A percentile compares a stretch with the other conserved stretches of the same genome.
phyloP scores from a whole-genome alignment of 306 rosid genomes.

The Malus asiatica region DNA sequence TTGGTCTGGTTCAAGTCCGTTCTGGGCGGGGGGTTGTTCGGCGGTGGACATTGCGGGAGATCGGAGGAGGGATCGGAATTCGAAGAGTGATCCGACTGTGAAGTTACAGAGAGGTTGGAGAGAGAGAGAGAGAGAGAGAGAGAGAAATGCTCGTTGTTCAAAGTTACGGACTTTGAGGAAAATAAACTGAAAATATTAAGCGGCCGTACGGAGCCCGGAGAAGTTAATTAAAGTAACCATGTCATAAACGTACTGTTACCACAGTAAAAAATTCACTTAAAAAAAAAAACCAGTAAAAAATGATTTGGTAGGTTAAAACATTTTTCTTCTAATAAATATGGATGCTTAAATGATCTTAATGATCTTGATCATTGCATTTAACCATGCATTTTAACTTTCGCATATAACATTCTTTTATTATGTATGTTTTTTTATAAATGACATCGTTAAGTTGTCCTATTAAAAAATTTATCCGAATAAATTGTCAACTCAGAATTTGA shows the following conservation, averaged over 20 bases:
- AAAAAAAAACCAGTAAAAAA: background rate
- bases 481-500: background rate
- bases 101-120: background rate
- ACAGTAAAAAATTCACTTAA: background rate
- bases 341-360: background rate
- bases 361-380: background rate
- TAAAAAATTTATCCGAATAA: accelerated
- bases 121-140: background rate
- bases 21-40: conserved; percentile 27
- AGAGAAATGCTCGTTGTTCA: background rate
- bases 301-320: background rate
- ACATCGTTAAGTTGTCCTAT: too few relatives aligned
- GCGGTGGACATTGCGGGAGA: conserved; percentile 30
- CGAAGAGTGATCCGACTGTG: background rate
- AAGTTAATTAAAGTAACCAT: background rate
- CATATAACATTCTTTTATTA: too few relatives aligned
- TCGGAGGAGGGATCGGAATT: conserved; percentile 1
- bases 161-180: background rate
- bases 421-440: too few relatives aligned
- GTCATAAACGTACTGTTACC: background rate
- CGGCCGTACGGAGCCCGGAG: background rate
- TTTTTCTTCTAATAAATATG: too few relatives aligned
- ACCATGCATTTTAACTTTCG: background rate
- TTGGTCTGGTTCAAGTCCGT: conserved; percentile 8
- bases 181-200: background rate